Conservation (phyloP, 108 stramenopile genomes). For the Skeletonema tropicum region DNA sequence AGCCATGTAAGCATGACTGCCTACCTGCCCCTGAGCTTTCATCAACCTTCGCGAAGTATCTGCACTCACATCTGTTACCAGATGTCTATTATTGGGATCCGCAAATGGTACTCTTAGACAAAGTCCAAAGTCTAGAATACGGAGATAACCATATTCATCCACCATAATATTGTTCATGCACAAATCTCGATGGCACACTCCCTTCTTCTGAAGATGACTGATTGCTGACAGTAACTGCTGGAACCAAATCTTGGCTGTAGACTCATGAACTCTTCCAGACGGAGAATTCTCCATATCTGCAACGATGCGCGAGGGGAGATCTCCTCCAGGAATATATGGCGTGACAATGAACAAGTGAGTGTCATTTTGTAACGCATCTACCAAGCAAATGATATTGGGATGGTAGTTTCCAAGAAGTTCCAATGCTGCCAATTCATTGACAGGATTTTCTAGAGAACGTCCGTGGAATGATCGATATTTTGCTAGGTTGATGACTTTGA, state of each 20-base stretch:
- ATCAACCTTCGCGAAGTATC: slow-evolving; percentile 51
- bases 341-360: slow-evolving; percentile 56
- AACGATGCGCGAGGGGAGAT: slow-evolving; percentile 39
- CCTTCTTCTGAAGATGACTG: slow-evolving; percentile 53
- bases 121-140: slow-evolving; percentile 69
- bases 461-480: slow-evolving; percentile 32
- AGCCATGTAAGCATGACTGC: slow-evolving; percentile 64
- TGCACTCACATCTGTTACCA: slow-evolving; percentile 43
- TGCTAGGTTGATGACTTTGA: slow-evolving; percentile 44
- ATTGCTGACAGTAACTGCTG: slow-evolving; percentile 53
- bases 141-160: slow-evolving; percentile 24
- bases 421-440: slow-evolving; percentile 64
- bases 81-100: slow-evolving; percentile 41
- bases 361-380: slow-evolving; percentile 52
- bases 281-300: slow-evolving; percentile 32
- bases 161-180: slow-evolving; percentile 57
- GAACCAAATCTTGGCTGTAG: slow-evolving; percentile 44
- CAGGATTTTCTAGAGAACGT: slow-evolving; percentile 54
- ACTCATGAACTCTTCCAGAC: slow-evolving; percentile 26
- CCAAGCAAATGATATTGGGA: slow-evolving; percentile 38
- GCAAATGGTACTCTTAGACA: slow-evolving; percentile 60
- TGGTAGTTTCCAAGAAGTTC: slow-evolving; percentile 54
- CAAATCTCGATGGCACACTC: slow-evolving; percentile 62
- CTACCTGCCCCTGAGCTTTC: slow-evolving; percentile 53
- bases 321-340: slow-evolving; percentile 55